Percentiles rank a stretch among this genome's conserved stretches.
Conservation (phyloP, 495 filamentous ascomycete genomes). For the Trichoderma parareesei region DNA sequence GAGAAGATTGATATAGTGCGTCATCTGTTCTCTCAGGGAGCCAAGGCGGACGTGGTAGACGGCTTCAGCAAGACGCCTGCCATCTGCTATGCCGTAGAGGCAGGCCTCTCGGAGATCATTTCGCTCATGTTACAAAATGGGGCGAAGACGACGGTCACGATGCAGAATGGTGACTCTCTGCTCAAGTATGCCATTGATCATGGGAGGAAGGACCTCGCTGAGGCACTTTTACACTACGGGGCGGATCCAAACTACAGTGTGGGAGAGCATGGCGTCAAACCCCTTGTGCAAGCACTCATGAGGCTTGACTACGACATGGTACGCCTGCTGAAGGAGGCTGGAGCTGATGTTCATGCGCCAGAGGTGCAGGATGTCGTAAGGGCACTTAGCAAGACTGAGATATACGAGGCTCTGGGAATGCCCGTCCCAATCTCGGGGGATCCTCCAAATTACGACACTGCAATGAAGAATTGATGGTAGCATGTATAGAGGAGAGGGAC, state of each 20-base stretch:
- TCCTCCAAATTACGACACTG: not conserved
- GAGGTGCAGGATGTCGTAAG: slow-evolving; percentile 9
- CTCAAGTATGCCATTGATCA: slow-evolving; percentile 14
- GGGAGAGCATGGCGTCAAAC: slow-evolving; percentile 11
- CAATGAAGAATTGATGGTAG: not conserved
- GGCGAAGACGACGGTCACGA: slow-evolving; percentile 7
- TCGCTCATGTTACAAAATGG: slow-evolving; percentile 17
- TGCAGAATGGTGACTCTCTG: not conserved
- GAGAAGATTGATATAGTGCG: slow-evolving; percentile 9
- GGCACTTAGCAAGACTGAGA: slow-evolving; percentile 1
- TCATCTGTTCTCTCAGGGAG: slow-evolving; percentile 14
- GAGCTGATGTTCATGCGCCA: slow-evolving; percentile 7
- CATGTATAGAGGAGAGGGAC: too few relatives aligned
- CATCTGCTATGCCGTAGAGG: slow-evolving; percentile 14
- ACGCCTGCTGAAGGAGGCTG: slow-evolving; percentile 12
- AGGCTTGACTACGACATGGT: slow-evolving; percentile 1
- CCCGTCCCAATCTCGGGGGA: not conserved
- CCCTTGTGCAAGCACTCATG: slow-evolving; percentile 13
- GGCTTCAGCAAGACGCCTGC: not conserved
- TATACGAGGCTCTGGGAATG: slow-evolving; percentile 9
- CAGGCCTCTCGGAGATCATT: slow-evolving; percentile 13
- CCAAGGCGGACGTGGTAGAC: slow-evolving; percentile 11
- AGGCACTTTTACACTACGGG: slow-evolving; percentile 21
- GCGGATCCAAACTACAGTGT: slow-evolving; percentile 25
- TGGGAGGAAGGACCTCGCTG: slow-evolving; percentile 22